phyloP scores from a whole-genome alignment of 1,139 yeast genomes.

The Pichia sp. region DNA sequence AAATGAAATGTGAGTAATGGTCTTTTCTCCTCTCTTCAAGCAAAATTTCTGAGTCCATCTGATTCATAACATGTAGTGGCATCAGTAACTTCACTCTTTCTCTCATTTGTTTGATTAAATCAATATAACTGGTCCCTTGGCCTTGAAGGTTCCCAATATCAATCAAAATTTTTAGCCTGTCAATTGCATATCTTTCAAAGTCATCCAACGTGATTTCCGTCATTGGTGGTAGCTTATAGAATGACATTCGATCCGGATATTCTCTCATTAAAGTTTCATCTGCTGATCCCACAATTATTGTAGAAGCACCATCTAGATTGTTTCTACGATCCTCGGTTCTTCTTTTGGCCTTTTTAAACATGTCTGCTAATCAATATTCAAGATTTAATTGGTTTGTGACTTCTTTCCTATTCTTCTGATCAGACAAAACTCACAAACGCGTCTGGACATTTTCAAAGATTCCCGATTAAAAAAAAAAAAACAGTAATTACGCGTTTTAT shows the following conservation, averaged over 20 bases:
- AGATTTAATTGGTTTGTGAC: no score
- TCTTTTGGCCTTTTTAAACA: slow-evolving; percentile 73
- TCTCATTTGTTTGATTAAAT: slow-evolving; percentile 54
- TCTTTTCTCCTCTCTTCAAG: slow-evolving; percentile 68
- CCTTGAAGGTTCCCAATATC: slow-evolving; percentile 75
- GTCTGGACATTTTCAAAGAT: no score
- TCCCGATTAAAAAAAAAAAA: no score
- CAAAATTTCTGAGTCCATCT: slow-evolving; percentile 21
- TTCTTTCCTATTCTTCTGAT: no score
- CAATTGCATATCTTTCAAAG: slow-evolving; percentile 94
- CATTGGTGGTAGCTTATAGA: slow-evolving; percentile 69
- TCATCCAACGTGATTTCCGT: slow-evolving; percentile 85
- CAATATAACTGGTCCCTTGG: slow-evolving; percentile 56
- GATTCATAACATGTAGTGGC: slow-evolving; percentile 43
- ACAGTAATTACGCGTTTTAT: no score
- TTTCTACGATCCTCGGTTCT: slow-evolving; percentile 70
- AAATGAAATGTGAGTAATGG: slow-evolving; percentile 82
- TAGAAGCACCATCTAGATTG: slow-evolving; percentile 34
- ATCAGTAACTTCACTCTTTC: slow-evolving; percentile 58
- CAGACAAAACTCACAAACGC: no score
- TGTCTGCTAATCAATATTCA: slow-evolving; percentile 17
- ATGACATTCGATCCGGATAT: slow-evolving; percentile 48
- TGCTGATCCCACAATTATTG: slow-evolving; percentile 6
- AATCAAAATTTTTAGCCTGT: slow-evolving; percentile 70
- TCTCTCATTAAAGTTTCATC: slow-evolving; percentile 7